These are phyloP conservation scores for Metschnikowia kofuensis DNA, from an alignment of 805 yeast genomes.

Conservation along the genomic window DNA sequence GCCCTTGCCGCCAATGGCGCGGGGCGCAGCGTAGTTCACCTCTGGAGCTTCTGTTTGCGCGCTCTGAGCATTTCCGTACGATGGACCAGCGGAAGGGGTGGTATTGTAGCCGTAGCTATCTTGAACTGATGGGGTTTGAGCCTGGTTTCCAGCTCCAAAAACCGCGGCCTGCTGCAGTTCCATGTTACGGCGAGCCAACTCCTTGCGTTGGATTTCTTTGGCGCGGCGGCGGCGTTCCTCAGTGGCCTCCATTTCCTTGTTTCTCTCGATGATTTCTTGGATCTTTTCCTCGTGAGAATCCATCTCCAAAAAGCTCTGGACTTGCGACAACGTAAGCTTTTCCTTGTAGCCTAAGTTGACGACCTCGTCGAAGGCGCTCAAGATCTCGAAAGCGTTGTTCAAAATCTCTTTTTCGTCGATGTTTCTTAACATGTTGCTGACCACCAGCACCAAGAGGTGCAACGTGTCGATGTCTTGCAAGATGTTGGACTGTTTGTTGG, in stretches of 20 bases:
- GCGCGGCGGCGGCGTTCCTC: slow-evolving; percentile 97
- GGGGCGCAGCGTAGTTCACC: slow-evolving; percentile 5
- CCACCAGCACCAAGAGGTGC: slow-evolving; percentile 78
- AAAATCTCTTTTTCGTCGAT: slow-evolving; percentile 82
- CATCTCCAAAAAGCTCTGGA: slow-evolving; percentile 89
- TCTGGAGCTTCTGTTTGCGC: slow-evolving; percentile 30
- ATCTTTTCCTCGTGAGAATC: slow-evolving; percentile 98
- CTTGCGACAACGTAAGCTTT: slow-evolving; percentile 75
- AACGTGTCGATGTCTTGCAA: slow-evolving; percentile 92
- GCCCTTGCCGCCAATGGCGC: slow-evolving; percentile 55
- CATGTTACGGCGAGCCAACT: slow-evolving; percentile 61
- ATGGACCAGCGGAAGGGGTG: slow-evolving; percentile 17
- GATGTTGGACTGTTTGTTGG: slow-evolving; percentile 87
- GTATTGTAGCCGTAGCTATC: slow-evolving; percentile 14
- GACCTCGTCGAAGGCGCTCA: slow-evolving; percentile 92
- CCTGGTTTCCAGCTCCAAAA: slow-evolving; percentile 4
- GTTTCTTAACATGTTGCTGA: slow-evolving; percentile 66
- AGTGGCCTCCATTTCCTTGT: slow-evolving; percentile 94
- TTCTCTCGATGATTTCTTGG: slow-evolving; percentile 95
- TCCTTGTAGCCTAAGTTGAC: slow-evolving; percentile 88
- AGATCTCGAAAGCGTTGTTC: slow-evolving; percentile 80
- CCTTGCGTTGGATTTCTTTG: slow-evolving; percentile 80
- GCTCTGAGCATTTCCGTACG: slow-evolving; percentile 8
- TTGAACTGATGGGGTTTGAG: slow-evolving; percentile 1
- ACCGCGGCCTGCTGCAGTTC: slow-evolving; percentile 34